Percentiles rank a stretch among this genome's conserved stretches.
phyloP scores from a whole-genome alignment of 106 monocot genomes.

The Acorus calamus region DNA sequence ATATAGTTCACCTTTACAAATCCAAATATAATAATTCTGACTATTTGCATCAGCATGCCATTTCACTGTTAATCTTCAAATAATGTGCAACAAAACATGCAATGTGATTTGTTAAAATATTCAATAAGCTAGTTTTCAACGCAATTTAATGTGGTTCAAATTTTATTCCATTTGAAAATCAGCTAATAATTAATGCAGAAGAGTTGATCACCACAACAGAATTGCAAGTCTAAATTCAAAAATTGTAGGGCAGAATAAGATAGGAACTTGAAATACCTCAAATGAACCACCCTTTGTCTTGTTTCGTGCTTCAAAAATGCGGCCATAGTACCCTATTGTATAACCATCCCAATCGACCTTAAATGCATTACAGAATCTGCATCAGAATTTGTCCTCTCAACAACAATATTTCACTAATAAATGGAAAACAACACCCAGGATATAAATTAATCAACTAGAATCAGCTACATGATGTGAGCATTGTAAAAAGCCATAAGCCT shows the following conservation, averaged over 20 bases:
- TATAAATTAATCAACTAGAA: background rate
- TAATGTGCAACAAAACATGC: too few species aligned
- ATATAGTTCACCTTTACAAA: too few species aligned
- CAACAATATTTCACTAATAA: conserved; percentile 1
- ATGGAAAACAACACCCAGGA: too few species aligned
- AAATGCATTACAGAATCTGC: conserved; percentile 33
- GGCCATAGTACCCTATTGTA: conserved; percentile 97
- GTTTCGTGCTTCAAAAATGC: conserved; percentile 98
- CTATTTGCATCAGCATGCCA: too few species aligned
- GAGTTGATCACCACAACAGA: too few species aligned
- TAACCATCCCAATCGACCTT: conserved; percentile 99
- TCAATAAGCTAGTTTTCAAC: too few species aligned
- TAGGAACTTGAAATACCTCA: conserved; percentile 39
- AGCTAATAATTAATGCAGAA: too few species aligned
- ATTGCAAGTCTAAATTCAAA: background rate
- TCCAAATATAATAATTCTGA: too few species aligned
- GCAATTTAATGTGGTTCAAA: too few species aligned
- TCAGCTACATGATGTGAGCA: background rate
- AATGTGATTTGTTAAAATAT: too few species aligned
- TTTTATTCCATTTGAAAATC: too few species aligned
- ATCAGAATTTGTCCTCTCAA: conserved; percentile 39
- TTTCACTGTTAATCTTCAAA: too few species aligned
- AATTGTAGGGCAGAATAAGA: background rate
- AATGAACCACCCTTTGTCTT: conserved; percentile 99
- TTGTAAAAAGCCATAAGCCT: conserved; percentile 10